Percentiles rank a stretch among this genome's conserved stretches.
These are phyloP conservation scores for Xylariaceae sp. DNA, from an alignment of 2,329 filamentous ascomycete species.

Conservation along the genomic window DNA sequence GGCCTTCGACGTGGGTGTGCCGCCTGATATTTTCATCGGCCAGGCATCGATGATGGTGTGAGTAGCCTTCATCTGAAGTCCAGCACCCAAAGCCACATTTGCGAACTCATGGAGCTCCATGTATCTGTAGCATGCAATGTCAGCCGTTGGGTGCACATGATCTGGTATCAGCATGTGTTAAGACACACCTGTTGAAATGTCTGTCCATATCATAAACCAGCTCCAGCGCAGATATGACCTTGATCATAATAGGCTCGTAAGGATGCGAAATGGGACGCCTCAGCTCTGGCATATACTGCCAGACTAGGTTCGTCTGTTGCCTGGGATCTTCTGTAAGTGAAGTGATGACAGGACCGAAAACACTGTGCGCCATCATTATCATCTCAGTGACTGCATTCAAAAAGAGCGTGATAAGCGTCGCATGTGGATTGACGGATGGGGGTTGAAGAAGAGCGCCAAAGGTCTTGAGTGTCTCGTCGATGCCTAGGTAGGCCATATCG, in stretches of 20 bases:
- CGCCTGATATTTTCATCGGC: constrained; percentile 18
- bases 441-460: constrained; percentile 14
- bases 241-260: no score
- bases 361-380: no score
- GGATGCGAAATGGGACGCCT: no score
- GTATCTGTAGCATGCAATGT: constrained; percentile 16
- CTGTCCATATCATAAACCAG: constrained; percentile 17
- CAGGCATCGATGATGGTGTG: constrained; percentile 29
- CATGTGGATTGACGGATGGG: constrained; percentile 4
- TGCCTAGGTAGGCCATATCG: constrained; percentile 4
- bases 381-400: constrained; percentile 9
- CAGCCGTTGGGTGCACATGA: background rate
- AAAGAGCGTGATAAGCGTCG: constrained; percentile 23
- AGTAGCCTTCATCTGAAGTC: constrained; percentile 22
- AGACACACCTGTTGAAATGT: constrained; percentile 21
- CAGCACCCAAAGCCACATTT: background rate
- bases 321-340: background rate
- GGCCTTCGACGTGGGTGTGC: constrained; percentile 2
- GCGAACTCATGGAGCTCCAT: constrained; percentile 3
- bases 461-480: background rate
- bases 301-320: background rate
- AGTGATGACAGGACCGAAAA: background rate
- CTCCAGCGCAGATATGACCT: background rate
- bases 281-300: background rate
- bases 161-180: background rate